Percentiles rank a stretch among this genome's conserved stretches.
Conservation (phyloP, 176 grass and related monocot genomes). For the Bolboschoenus planiculmis region DNA sequence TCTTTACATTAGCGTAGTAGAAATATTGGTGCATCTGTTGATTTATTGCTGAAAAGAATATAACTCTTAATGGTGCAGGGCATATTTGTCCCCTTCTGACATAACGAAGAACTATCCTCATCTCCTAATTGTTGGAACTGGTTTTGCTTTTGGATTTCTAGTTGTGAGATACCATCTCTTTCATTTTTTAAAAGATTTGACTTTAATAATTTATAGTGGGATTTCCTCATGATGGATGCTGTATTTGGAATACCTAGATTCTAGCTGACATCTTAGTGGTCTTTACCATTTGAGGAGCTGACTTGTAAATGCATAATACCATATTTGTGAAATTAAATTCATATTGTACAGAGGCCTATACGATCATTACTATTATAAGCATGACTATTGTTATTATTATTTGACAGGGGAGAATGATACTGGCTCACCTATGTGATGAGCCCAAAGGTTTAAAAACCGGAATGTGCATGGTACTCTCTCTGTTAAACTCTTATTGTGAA, state of each 20-base stretch:
- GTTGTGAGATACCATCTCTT: slow-evolving; percentile 45
- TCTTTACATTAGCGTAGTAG: background rate
- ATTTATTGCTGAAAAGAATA: background rate
- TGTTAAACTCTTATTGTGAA: slow-evolving; percentile 13
- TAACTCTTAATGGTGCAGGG: slow-evolving; percentile 41
- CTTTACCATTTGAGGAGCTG: background rate
- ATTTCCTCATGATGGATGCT: background rate
- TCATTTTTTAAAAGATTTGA: background rate
- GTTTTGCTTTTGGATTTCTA: slow-evolving; percentile 96
- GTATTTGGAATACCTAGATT: background rate
- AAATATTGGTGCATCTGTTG: background rate
- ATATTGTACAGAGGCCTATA: background rate
- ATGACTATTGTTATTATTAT: background rate
- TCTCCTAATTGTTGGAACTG: slow-evolving; percentile 83
- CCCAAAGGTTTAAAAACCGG: slow-evolving; percentile 96
- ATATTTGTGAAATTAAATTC: slow-evolving; percentile 2
- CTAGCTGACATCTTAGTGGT: background rate
- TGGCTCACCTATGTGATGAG: slow-evolving; percentile 86
- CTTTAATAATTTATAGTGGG: background rate
- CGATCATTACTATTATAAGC: background rate
- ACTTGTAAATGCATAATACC: background rate
- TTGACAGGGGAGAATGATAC: slow-evolving; percentile 94
- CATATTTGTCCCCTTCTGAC: slow-evolving; percentile 77
- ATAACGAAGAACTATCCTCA: slow-evolving; percentile 91
- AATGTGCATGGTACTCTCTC: slow-evolving; percentile 81